Conservation (phyloP, 1,139 yeast species). For the Debaryomyces singareniensis region DNA sequence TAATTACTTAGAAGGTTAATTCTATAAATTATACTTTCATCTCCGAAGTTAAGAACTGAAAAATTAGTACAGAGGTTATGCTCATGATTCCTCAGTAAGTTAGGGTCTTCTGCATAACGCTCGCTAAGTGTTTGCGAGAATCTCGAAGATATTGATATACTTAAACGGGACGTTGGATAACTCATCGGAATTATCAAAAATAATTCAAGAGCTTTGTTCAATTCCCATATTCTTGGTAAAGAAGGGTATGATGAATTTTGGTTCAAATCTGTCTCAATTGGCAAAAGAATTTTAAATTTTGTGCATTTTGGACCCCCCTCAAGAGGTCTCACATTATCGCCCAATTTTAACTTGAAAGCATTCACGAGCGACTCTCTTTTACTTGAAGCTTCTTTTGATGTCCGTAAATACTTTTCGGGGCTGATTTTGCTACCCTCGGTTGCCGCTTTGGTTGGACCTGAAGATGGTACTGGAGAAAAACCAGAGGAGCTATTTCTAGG, state of each 20-base stretch:
- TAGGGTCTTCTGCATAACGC: slow-evolving; percentile 11
- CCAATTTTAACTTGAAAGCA: neutral
- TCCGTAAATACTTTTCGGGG: neutral
- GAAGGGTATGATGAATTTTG: slow-evolving; percentile 12
- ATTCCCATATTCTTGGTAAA: slow-evolving; percentile 17
- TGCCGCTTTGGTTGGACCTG: too few relatives aligned
- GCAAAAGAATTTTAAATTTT: neutral
- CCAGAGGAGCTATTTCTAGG: neutral
- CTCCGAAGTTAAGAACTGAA: slow-evolving; percentile 10
- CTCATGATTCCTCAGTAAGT: slow-evolving; percentile 14
- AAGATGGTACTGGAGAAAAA: neutral
- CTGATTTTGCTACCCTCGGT: slow-evolving; percentile 10
- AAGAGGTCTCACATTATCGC: neutral
- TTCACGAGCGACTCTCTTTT: neutral
- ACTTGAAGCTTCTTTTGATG: neutral
- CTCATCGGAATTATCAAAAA: slow-evolving; percentile 16
- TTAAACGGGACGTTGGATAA: slow-evolving; percentile 14
- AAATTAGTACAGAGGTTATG: slow-evolving; percentile 18
- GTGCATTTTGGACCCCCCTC: neutral
- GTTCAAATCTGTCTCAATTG: neutral
- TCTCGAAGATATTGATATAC: slow-evolving; percentile 16
- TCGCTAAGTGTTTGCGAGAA: slow-evolving; percentile 18
- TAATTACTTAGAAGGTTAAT: slow-evolving; percentile 27
- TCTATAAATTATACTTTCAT: slow-evolving; percentile 14
- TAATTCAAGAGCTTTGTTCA: slow-evolving; percentile 13